Evolutionary conservation across 495 filamentous ascomycete species (phyloP), one percentile per base, ranked within the genome.

Genomic region (Neurospora tetrasperma): DNA sequence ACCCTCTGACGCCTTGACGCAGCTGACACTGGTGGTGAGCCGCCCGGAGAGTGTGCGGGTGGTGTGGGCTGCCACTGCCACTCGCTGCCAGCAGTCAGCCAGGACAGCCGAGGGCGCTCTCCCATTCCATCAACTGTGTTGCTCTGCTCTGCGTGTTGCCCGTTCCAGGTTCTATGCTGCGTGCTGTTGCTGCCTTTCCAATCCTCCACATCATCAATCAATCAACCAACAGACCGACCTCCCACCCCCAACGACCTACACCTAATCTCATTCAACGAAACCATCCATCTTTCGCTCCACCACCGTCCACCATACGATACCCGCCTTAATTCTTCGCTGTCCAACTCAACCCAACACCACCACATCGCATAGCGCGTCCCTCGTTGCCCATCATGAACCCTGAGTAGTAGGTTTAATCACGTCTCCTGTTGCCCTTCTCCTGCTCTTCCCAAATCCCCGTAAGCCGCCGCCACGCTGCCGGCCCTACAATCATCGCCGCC

Each of bases 381-480:
- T 72, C 48, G 71, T 46, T 75, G 71, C 78, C 82, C 87, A 93
- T 78, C 82, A 97, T 97, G 93, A 97, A 97, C 88, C 93, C 93
- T 80, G 93, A 97, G 93, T 96, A 88, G 93, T 96, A 89, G 80
- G 93, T 90, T 46, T 76, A 78, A 75, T 72, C 73, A 76, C 69
- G 72, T 70, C 59, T 62, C 66, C 59, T 35, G 70, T 75, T 66
- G 69, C 73, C 40, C 44, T 59, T 69, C 69, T 76, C 70, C 74
- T 73, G 70, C 68, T 38, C 35, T 38, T 38, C 35, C 35, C 35
- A 38, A 1, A 38, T 38, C 35, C 35, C 35, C 35, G 35, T 8
- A 12, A 5, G 46, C 48, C 54, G 31, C 40, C 1, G 16, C 71
- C 27, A 10, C 38, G 54, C 42, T 11, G 23, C 62, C 69, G 70